phyloP scores from a whole-genome alignment of 108 stramenopile genomes.

The Cyclotella sp. region DNA sequence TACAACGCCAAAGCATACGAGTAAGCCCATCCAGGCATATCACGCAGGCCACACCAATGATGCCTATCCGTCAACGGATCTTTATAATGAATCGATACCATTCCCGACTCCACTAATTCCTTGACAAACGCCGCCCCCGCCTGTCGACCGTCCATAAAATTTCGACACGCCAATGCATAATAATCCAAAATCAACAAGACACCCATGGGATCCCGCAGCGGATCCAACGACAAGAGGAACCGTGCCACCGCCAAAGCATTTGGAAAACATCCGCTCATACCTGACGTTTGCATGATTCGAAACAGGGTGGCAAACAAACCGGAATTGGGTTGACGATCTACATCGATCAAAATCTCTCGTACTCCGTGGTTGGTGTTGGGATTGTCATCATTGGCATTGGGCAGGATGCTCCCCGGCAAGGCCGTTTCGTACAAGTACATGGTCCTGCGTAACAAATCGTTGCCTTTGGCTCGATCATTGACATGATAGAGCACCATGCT shows the following conservation, averaged over 20 bases:
- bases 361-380: background rate
- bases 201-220: slow-evolving; percentile 82
- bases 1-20: slow-evolving; percentile 83
- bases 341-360: slow-evolving; percentile 59
- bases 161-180: slow-evolving; percentile 63
- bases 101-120: slow-evolving; percentile 36
- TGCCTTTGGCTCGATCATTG: slow-evolving; percentile 67
- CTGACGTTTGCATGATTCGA: slow-evolving; percentile 65
- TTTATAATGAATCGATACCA: slow-evolving; percentile 43
- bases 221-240: slow-evolving; percentile 81
- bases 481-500: slow-evolving; percentile 72
- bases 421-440: slow-evolving; percentile 78
- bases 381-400: slow-evolving; percentile 13
- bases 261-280: slow-evolving; percentile 49
- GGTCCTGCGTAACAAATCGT: slow-evolving; percentile 62
- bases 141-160: slow-evolving; percentile 36
- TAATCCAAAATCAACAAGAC: slow-evolving; percentile 74
- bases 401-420: slow-evolving; percentile 57
- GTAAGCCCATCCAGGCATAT: slow-evolving; percentile 80
- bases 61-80: slow-evolving; percentile 43
- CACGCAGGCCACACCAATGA: slow-evolving; percentile 43
- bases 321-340: slow-evolving; percentile 55
- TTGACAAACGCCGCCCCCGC: slow-evolving; percentile 42
- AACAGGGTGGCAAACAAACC: slow-evolving; percentile 68
- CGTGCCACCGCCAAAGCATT: slow-evolving; percentile 63